Conservation (phyloP, 148 eudicot species). For the Heliamphora exappendiculata region DNA sequence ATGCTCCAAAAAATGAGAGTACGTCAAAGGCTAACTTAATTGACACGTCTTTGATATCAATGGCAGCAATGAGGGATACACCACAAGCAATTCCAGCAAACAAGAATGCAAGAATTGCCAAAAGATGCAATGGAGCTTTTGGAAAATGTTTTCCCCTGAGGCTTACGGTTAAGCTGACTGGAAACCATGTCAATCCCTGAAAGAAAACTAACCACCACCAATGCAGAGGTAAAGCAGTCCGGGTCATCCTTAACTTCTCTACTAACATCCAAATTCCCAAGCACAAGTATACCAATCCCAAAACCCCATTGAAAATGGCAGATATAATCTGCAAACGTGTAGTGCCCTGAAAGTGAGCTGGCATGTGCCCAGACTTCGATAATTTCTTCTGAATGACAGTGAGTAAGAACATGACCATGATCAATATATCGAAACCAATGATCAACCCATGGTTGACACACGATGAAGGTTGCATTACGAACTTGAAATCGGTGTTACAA, state of each 20-base stretch:
- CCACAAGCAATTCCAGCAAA: slow-evolving; percentile 31
- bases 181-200: slow-evolving; percentile 63
- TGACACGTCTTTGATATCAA: slow-evolving; percentile 33
- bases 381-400: slow-evolving; percentile 29
- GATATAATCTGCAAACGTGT: slow-evolving; percentile 42
- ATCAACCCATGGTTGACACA: slow-evolving; percentile 65
- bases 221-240: slow-evolving; percentile 38
- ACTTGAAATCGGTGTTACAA: slow-evolving; percentile 36
- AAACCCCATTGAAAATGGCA: slow-evolving; percentile 48
- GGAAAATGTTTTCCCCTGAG: slow-evolving; percentile 29
- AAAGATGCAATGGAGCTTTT: slow-evolving; percentile 25
- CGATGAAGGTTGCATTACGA: slow-evolving; percentile 54
- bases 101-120: slow-evolving; percentile 41
- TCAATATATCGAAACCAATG: slow-evolving; percentile 47
- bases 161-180: slow-evolving; percentile 38
- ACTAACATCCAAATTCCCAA: slow-evolving; percentile 44
- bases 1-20: slow-evolving; percentile 53
- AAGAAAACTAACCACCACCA: slow-evolving; percentile 44
- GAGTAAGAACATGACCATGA: slow-evolving; percentile 42
- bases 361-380: slow-evolving; percentile 18
- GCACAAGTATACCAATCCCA: slow-evolving; percentile 45
- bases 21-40: slow-evolving; percentile 46
- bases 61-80: slow-evolving; percentile 31
- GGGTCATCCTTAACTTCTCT: slow-evolving; percentile 26
- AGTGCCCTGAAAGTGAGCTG: slow-evolving; percentile 16